Conservation (phyloP, 2,329 filamentous ascomycete species). For the Aspergillus niger region DNA sequence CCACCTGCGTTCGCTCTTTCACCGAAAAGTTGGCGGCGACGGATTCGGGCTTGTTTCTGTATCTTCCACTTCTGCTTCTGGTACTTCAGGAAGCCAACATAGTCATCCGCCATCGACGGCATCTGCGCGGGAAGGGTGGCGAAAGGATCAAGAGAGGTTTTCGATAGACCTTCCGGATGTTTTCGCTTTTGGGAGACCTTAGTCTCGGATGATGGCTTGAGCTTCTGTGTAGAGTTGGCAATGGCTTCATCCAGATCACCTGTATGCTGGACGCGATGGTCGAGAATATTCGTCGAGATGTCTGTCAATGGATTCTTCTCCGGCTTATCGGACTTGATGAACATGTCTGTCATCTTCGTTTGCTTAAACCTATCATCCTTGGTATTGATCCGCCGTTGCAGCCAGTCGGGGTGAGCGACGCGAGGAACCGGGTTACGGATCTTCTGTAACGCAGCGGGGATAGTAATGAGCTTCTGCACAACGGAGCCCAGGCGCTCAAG, state of each 20-base stretch:
- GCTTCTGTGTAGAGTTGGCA: constrained; percentile 69
- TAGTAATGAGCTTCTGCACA: constrained; percentile 98
- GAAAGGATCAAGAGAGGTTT: constrained; percentile 73
- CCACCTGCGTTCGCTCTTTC: constrained; percentile 68
- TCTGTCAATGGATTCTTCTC: constrained; percentile 71
- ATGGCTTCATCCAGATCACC: constrained; percentile 73
- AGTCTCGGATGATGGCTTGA: constrained; percentile 61
- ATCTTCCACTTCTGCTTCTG: constrained; percentile 99
- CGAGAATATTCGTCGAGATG: constrained; percentile 64
- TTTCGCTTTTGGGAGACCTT: constrained; percentile 68
- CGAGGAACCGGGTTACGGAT: constrained; percentile 91
- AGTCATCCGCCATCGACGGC: constrained; percentile 83
- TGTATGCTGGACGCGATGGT: constrained; percentile 57
- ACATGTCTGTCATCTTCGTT: constrained; percentile 95
- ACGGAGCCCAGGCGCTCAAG: constrained; percentile 92
- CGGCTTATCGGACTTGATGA: constrained; percentile 55
- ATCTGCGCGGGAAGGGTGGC: constrained; percentile 78
- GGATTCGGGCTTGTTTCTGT: constrained; percentile 83
- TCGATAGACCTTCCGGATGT: constrained; percentile 64
- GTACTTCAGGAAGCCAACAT: constrained; percentile 83
- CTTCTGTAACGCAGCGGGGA: constrained; percentile 94
- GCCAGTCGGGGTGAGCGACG: constrained; percentile 93
- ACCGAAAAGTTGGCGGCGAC: constrained; percentile 88
- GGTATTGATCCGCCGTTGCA: constrained; percentile 87
- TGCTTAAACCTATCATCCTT: constrained; percentile 99